Evolutionary conservation across 192 early-diverging fungal species (phyloP).

Genomic region (Podila verticillata): DNA sequence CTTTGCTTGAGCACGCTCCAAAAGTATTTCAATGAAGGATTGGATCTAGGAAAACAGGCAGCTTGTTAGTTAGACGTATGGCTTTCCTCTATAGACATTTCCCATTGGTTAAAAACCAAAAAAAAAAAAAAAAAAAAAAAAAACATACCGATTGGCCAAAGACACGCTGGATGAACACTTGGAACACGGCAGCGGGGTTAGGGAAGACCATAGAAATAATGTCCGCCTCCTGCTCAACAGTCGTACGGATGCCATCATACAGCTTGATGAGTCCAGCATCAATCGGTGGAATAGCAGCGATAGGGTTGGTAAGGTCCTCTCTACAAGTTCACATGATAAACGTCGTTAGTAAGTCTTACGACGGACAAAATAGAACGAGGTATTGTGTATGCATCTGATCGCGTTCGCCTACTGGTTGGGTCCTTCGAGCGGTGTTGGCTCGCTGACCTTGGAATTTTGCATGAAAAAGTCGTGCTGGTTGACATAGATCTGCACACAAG

Average conservation of each 20-base stretch:
- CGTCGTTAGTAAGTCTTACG: neutral
- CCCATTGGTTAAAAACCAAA: neutral
- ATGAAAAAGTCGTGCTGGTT: constrained; percentile 98
- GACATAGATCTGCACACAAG: constrained; percentile 93
- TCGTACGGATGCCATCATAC: constrained; percentile 85
- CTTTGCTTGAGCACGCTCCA: constrained; percentile 73
- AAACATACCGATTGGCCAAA: constrained; percentile 91
- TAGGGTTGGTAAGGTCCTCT: constrained; percentile 60
- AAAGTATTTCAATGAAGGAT: constrained; percentile 84
- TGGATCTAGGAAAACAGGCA: constrained; percentile 71
- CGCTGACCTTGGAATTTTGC: constrained; percentile 74
- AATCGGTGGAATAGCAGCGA: constrained; percentile 66
- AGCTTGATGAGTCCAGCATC: constrained; percentile 79
- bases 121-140: neutral
- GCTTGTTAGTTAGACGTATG: neutral
- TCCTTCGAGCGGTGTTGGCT: constrained; percentile 52
- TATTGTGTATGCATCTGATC: neutral
- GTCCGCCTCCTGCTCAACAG: constrained; percentile 88
- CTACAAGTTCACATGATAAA: constrained; percentile 23
- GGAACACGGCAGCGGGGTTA: constrained; percentile 88
- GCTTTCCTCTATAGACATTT: neutral
- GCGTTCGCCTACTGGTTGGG: constrained; percentile 37
- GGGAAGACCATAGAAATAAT: constrained; percentile 96
- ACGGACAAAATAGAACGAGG: neutral
- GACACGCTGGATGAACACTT: constrained; percentile 92